These are phyloP conservation scores for Calophaca sinica DNA, from an alignment of 306 rosid species.

Conservation along the genomic window DNA sequence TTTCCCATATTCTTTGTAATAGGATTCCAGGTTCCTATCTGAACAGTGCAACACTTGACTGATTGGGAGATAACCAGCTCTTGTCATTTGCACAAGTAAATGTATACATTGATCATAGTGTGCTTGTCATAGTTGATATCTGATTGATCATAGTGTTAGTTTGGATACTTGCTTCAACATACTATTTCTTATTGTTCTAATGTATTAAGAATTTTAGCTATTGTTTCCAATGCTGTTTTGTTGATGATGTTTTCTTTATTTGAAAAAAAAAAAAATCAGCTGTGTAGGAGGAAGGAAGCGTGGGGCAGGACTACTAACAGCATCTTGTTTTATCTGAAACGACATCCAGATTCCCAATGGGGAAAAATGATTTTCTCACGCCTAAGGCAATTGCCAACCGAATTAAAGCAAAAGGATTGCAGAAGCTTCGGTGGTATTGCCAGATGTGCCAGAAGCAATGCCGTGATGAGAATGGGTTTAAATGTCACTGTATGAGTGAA, in stretches of 20 bases:
- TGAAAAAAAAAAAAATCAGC: neutral
- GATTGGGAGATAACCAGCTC: too few species aligned
- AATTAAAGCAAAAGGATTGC: constrained; percentile 91
- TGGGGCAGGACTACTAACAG: neutral
- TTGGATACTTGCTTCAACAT: neutral
- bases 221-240: constrained; percentile 2
- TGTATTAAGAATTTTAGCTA: constrained; percentile 5
- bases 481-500: constrained; percentile 96
- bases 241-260: neutral
- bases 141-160: constrained; percentile 4
- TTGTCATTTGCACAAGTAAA: neutral
- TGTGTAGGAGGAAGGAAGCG: constrained; percentile 14
- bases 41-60: too few species aligned
- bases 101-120: neutral
- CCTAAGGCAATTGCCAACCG: constrained; percentile 93
- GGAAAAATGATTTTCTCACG: constrained; percentile 86
- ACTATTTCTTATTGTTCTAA: neutral
- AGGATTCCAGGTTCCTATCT: too few species aligned
- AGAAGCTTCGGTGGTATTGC: constrained; percentile 97
- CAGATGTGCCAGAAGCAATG: constrained; percentile 99
- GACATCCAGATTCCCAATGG: constrained; percentile 58
- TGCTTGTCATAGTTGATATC: constrained; percentile 8
- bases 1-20: too few species aligned
- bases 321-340: constrained; percentile 27
- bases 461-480: constrained; percentile 92